A percentile compares a stretch with the other conserved stretches of the same genome.
These are phyloP conservation scores for Agrocybe praecox DNA, from an alignment of 768 basidiomycete species.

Conservation along the genomic window DNA sequence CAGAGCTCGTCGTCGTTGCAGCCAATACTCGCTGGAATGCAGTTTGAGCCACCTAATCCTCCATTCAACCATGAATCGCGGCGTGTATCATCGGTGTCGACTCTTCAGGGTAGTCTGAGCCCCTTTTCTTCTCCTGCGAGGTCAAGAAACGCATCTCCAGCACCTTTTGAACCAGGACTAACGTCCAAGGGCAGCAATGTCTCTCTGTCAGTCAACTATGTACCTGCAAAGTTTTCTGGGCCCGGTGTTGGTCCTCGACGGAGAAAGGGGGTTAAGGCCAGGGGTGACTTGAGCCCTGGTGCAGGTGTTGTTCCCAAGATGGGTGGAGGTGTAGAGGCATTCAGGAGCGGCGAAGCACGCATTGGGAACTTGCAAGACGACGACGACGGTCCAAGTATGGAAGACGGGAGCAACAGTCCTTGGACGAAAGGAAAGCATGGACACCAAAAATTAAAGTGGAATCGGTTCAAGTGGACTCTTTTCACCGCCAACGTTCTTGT, in stretches of 20 bases:
- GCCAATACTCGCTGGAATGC: neutral
- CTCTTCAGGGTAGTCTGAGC: neutral
- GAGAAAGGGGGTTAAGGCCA: slow-evolving; percentile 19
- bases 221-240: slow-evolving; percentile 28
- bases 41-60: slow-evolving; percentile 28
- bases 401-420: slow-evolving; percentile 6
- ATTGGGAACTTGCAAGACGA: slow-evolving; percentile 43
- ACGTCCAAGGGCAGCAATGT: slow-evolving; percentile 18
- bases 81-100: neutral
- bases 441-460: slow-evolving; percentile 58
- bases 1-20: neutral
- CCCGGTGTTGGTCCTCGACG: slow-evolving; percentile 12
- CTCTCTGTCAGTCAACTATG: slow-evolving; percentile 27
- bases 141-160: neutral
- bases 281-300: slow-evolving; percentile 15
- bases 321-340: slow-evolving; percentile 78
- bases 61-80: slow-evolving; percentile 25
- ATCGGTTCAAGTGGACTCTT: slow-evolving; percentile 81
- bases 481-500: slow-evolving; percentile 64
- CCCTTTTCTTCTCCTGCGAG: neutral
- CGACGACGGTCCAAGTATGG: slow-evolving; percentile 12
- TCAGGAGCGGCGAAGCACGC: slow-evolving; percentile 50
- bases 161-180: neutral
- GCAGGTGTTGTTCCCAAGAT: slow-evolving; percentile 52
- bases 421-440: slow-evolving; percentile 1